Conservation (phyloP, 2,329 filamentous ascomycete genomes). For the Apiospora sp. region DNA sequence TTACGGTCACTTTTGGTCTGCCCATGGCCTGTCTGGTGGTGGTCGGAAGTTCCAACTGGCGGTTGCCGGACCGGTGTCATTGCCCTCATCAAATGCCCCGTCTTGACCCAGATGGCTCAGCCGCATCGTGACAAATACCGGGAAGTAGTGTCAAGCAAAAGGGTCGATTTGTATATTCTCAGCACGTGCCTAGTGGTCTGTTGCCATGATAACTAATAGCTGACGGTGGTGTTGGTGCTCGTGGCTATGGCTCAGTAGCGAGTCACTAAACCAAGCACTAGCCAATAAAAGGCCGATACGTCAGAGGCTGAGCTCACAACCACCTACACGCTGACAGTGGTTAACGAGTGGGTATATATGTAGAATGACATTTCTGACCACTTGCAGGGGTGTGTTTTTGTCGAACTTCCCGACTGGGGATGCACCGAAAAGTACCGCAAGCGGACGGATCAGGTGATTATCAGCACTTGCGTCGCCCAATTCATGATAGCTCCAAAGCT, state of each 20-base stretch:
- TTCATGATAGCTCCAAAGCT: background rate
- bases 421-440: background rate
- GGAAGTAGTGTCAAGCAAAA: background rate
- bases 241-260: background rate
- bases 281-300: background rate
- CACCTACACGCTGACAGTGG: background rate
- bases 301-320: background rate
- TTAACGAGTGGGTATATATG: background rate
- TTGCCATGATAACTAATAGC: background rate
- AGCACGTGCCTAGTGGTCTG: background rate
- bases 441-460: constrained; percentile 2
- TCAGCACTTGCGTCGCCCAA: background rate
- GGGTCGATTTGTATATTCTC: too few species aligned
- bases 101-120: too few species aligned
- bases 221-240: too few species aligned
- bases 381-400: background rate
- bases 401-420: background rate
- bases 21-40: too few species aligned
- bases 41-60: too few species aligned
- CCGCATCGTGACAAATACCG: background rate
- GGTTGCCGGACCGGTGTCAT: too few species aligned
- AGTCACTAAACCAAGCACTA: background rate
- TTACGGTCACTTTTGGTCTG: too few species aligned
- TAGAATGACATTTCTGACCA: background rate
- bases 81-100: too few species aligned